Percentiles rank a stretch among this genome's conserved stretches.
Evolutionary conservation across 2,329 filamentous ascomycete genomes (phyloP).

Genomic region (Amylocarpus encephaloides): DNA sequence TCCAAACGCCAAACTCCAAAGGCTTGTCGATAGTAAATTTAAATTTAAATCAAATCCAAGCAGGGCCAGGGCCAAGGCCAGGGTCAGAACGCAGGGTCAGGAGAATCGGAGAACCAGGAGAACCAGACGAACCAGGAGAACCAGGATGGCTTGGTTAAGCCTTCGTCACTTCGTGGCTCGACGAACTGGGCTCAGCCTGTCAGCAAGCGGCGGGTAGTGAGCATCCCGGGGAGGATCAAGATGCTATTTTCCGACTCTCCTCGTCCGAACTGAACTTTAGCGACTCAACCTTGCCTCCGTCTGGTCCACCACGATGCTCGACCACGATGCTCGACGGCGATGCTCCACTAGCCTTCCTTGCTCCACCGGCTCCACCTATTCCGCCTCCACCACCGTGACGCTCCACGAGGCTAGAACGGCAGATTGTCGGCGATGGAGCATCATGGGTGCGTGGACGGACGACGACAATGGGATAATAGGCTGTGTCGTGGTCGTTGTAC

Average conservation of each 20-base stretch:
- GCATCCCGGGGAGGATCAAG: conserved; percentile 22
- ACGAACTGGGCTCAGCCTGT: conserved; percentile 25
- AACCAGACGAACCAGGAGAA: too few species aligned
- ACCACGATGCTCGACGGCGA: too few species aligned
- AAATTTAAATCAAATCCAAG: too few species aligned
- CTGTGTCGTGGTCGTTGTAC: too few species aligned
- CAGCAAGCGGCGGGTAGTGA: neutral
- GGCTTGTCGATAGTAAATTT: conserved; percentile 30
- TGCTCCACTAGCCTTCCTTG: too few species aligned
- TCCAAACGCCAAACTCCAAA: too few species aligned
- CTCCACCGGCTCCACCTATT: too few species aligned
- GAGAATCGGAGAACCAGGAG: too few species aligned
- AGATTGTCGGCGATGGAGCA: too few species aligned
- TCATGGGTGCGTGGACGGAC: conserved; percentile 2
- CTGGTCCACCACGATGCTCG: conserved; percentile 19
- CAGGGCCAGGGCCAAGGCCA: too few species aligned
- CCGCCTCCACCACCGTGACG: conserved; percentile 4
- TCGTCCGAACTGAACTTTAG: conserved; percentile 26
- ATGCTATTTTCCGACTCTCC: conserved; percentile 19
- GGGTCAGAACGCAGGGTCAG: too few species aligned
- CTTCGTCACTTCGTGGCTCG: conserved; percentile 24
- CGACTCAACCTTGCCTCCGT: neutral
- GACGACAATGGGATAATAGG: neutral
- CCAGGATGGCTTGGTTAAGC: neutral
- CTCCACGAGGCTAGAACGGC: conserved; percentile 2